Percentiles rank a stretch among this genome's conserved stretches.
Evolutionary conservation across 2,329 filamentous ascomycete species (phyloP).

Genomic region (Neurospora crassa): DNA sequence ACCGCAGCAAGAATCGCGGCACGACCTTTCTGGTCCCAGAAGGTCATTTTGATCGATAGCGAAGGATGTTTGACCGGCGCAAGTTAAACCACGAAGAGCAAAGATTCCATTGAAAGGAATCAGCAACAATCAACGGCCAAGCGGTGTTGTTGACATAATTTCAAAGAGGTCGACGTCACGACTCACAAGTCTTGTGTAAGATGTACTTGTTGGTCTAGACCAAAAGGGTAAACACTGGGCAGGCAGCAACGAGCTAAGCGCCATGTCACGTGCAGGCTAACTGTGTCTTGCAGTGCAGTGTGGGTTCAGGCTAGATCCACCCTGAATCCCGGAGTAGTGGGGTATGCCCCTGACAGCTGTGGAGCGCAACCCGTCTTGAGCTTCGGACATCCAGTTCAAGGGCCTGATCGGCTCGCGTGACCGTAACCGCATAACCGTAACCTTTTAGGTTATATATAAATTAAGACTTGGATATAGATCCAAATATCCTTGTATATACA

Average conservation of each 20-base stretch:
- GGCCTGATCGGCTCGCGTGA: too few relatives aligned
- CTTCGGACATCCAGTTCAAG: neutral
- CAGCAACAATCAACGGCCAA: neutral
- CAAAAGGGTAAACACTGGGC: neutral
- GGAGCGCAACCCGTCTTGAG: neutral
- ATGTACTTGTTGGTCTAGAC: neutral
- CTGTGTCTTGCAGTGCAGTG: neutral
- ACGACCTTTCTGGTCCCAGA: constrained; percentile 11
- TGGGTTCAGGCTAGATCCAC: neutral
- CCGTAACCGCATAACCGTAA: too few relatives aligned
- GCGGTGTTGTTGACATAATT: neutral
- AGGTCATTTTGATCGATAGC: constrained; percentile 11
- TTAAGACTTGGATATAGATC: too few relatives aligned
- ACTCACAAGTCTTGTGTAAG: neutral
- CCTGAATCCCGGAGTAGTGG: neutral
- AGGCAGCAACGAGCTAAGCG: neutral
- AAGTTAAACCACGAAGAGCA: neutral
- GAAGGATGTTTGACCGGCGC: neutral
- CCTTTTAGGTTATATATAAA: too few relatives aligned
- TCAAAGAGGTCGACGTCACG: neutral
- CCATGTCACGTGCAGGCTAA: neutral
- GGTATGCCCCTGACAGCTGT: neutral
- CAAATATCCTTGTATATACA: too few relatives aligned
- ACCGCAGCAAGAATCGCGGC: constrained; percentile 14
- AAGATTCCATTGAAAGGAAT: neutral